A percentile compares a stretch with the other conserved stretches of the same genome.
phyloP scores from a whole-genome alignment of 371 early-diverging fungal species.

The Coemansia sp. region DNA sequence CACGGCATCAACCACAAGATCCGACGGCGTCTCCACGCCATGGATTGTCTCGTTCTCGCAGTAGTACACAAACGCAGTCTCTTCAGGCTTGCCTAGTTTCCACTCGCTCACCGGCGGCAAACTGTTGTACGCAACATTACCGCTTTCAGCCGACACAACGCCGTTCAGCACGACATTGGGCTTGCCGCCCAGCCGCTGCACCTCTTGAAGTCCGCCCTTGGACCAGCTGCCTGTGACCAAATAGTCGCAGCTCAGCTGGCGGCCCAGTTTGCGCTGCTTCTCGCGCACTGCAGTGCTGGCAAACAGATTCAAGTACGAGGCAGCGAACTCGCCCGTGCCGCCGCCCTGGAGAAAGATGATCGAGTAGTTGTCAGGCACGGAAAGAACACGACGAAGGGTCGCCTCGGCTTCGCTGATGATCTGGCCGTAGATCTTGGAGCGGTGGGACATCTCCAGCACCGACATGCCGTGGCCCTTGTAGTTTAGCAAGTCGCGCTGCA shows the following conservation, averaged over 20 bases:
- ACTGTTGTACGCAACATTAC: slow-evolving; percentile 51
- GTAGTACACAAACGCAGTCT: slow-evolving; percentile 86
- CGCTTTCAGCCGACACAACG: slow-evolving; percentile 55
- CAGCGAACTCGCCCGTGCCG: slow-evolving; percentile 88
- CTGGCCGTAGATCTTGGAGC: slow-evolving; percentile 75
- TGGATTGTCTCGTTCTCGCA: slow-evolving; percentile 97
- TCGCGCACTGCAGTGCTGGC: slow-evolving; percentile 59
- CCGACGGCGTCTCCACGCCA: slow-evolving; percentile 84
- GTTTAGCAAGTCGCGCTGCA: slow-evolving; percentile 77
- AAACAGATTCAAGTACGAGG: slow-evolving; percentile 84
- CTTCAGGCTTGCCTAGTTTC: slow-evolving; percentile 67
- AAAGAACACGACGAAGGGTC: slow-evolving; percentile 66
- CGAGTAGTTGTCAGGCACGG: slow-evolving; percentile 84
- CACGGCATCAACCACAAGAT: slow-evolving; percentile 53
- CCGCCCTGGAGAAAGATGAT: slow-evolving; percentile 96
- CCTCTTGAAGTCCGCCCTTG: slow-evolving; percentile 83
- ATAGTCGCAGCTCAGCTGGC: slow-evolving; percentile 71
- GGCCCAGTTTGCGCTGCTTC: slow-evolving; percentile 51
- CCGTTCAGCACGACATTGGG: slow-evolving; percentile 67
- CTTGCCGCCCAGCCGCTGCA: slow-evolving; percentile 68
- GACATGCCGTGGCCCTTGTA: slow-evolving; percentile 82
- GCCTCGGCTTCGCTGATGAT: slow-evolving; percentile 71
- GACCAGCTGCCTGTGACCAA: slow-evolving; percentile 95
- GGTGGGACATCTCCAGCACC: slow-evolving; percentile 93
- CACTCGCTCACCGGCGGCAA: slow-evolving; percentile 65